These are phyloP conservation scores for Colletotrichum australisinense DNA, from an alignment of 2,329 filamentous ascomycete species.

Conservation along the genomic window DNA sequence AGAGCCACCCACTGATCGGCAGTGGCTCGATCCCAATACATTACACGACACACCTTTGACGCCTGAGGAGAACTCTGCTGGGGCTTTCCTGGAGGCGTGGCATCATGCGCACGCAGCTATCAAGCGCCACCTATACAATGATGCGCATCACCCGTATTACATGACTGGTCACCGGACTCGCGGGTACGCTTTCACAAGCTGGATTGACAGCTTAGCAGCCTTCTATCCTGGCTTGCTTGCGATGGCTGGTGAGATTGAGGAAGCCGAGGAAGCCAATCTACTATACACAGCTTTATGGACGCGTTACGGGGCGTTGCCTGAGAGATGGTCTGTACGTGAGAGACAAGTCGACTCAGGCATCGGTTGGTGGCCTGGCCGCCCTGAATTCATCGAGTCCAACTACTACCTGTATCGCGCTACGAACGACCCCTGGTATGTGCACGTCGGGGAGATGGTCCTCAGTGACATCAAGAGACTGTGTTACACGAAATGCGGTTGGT, in stretches of 20 bases:
- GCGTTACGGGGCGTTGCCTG: slow-evolving; percentile 91
- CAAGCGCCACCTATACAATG: slow-evolving; percentile 90
- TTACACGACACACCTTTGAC: slow-evolving; percentile 68
- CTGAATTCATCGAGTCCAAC: slow-evolving; percentile 96
- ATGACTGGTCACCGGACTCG: slow-evolving; percentile 90
- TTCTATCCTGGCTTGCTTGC: slow-evolving; percentile 93
- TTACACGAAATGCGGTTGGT: slow-evolving; percentile 93
- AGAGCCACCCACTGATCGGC: slow-evolving; percentile 45
- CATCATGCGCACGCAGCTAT: slow-evolving; percentile 87
- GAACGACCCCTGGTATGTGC: slow-evolving; percentile 93
- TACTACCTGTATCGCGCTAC: slow-evolving; percentile 97
- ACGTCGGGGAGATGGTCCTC: slow-evolving; percentile 95
- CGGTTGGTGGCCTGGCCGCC: slow-evolving; percentile 94
- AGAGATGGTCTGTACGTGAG: slow-evolving; percentile 90
- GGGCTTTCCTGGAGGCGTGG: slow-evolving; percentile 86
- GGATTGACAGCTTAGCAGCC: slow-evolving; percentile 95
- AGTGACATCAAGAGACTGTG: slow-evolving; percentile 89
- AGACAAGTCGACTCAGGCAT: slow-evolving; percentile 87
- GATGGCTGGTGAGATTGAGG: slow-evolving; percentile 88
- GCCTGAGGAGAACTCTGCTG: slow-evolving; percentile 75
- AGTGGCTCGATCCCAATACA: slow-evolving; percentile 73
- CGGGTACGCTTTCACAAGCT: slow-evolving; percentile 88
- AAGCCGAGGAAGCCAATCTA: slow-evolving; percentile 89
- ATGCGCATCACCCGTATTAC: slow-evolving; percentile 90
- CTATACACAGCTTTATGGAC: slow-evolving; percentile 96